Base-by-base conservation (phyloP, 345 rosid genomes). In the Euclidium syriacum region DNA sequence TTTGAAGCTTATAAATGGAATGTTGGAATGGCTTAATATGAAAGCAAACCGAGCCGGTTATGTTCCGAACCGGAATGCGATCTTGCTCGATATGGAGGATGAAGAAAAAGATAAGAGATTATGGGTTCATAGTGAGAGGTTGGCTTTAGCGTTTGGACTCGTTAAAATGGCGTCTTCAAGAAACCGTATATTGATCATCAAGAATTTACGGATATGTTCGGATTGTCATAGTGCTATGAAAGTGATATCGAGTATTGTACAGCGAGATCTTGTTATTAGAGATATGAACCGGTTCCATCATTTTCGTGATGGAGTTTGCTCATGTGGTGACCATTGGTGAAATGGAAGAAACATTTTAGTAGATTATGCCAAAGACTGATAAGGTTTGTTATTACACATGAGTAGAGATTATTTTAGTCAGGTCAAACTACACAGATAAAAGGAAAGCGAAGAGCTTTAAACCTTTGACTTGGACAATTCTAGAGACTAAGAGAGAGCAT, bases 261-360 rank as follows among this genome's bases (percentile, higher is more conserved):
- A 71, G 42, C 77, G 86, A 55, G 91, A 79, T 46, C 83, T 92
- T 64, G 53, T 92, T 35, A 78, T 92, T 14, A 76, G 94, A 71
- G 98, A 86, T 81, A 81, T 83, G 84, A 86, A 92, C 52, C 79
- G 92, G 9, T 88, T 83, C 71, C 96, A 91, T 81, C 91, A 82
- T 50, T 86, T 91, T 76, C 77, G 73, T 16, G 73, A 56, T 6
- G 96, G 95, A 57, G 61, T 35, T 47, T 91, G 96, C 73, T 85
- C 92, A 20, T 91, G 96, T 42, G 79, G 82, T 36, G 96, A 86
- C 77, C 79, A 86, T 65, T 88, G 95, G 95, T 91, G 82, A 88
- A n/a, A 34, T 24, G 36, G 11, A 39, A 23, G 20, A 29, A n/a
- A 12, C 51, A 47, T 33, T 24, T n/a, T n/a, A n/a, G n/a, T n/a